Base-by-base conservation (phyloP, 2,329 filamentous ascomycete species). In the Aspergillus unguis region DNA sequence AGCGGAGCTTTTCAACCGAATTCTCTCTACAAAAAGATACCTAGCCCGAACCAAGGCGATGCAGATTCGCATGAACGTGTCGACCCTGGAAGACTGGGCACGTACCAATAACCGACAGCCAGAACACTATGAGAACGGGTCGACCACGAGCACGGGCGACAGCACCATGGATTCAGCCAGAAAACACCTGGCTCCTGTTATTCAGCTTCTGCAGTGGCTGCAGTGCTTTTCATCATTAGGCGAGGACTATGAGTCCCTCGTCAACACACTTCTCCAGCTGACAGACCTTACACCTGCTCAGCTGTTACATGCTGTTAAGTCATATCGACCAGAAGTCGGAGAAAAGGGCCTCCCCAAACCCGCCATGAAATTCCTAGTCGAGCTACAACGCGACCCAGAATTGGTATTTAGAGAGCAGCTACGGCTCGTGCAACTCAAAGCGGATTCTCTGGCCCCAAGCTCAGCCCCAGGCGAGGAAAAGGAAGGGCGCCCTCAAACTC, bases 11-110 rank as follows among this genome's bases (percentile, higher is more conserved):
- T 99, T 99, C 77, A 99, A 99, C 71, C 87, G 92, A 53, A 89
- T 99, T 71, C 96, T 99, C 89, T 92, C 89, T 29, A 96, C 95
- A 65, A 85, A 90, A 59, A 92, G 92, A 69, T 99, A 96, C 65
- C 80, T 99, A 7, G 92, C 94, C 5, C 83, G 94, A 48, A 99
- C 94, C 17, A 99, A 99, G 72, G 94, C 94, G 3, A 99, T 99
- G 94, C 94, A 99, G 70, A 97, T 99, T 62, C 89, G 94, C 60
- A 97, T 99, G 92, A 99, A 99, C 68, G 85, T 99, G 5, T 97
- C 94, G 0, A 87, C 86, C 6, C 77, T 99, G 23, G 94, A 99
- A 71, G 94, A 99, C 66, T 99, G 94, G 94, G 92, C 94, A 1
- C 83, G 92, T 29, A 81, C 84, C 11, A 99, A 99, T 72, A 97